Evolutionary conservation across 768 basidiomycete species (phyloP), one percentile per base, ranked within the genome.

Genomic region (Mycena vitilis): DNA sequence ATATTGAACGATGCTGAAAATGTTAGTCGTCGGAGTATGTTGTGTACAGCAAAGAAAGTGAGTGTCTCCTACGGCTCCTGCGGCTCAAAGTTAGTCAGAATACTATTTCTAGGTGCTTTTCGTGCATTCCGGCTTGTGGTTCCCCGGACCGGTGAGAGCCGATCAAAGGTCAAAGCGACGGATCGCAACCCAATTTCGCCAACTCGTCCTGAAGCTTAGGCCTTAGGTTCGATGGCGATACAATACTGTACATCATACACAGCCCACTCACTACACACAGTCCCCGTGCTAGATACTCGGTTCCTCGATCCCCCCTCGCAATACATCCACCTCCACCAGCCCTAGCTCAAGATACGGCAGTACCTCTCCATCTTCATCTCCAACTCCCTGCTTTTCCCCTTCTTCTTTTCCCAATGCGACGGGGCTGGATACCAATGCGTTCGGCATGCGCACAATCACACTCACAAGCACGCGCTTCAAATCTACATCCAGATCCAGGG

Each of bases 301-400:
- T 15, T 40, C 44, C 13, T 11, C 18, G 40, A 12, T 15, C 11
- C 40, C n/a, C 8, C 16, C 23, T 4, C 30, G 44, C 34, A 44
- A n/a, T 22, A 66, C 57, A 36, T 60, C 62, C 5, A 64, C 63
- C 18, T 59, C 67, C 51, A 58, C n/a, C 56, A 55, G 30, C 48
- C 63, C 68, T 15, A 69, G 16, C 53, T 69, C 68, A 13, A 69
- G 44, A 56, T 60, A 60, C 47, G 68, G 68, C n/a, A 56, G 38
- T 15, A 12, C 8, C 5, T 40, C 37, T 12, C 13, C 38, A 10
- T n/a, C n/a, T 30, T n/a, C n/a, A 34, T 48, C 45, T 30, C 5
- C 30, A 30, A 30, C 30, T 30, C 30, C 30, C 5, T 30, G 30
- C 30, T 30, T 30, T 30, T 30, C 30, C 30, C 44, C 44, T 15